phyloP scores from a whole-genome alignment of 2,329 filamentous ascomycete species.

The Colletotrichum sojae region DNA sequence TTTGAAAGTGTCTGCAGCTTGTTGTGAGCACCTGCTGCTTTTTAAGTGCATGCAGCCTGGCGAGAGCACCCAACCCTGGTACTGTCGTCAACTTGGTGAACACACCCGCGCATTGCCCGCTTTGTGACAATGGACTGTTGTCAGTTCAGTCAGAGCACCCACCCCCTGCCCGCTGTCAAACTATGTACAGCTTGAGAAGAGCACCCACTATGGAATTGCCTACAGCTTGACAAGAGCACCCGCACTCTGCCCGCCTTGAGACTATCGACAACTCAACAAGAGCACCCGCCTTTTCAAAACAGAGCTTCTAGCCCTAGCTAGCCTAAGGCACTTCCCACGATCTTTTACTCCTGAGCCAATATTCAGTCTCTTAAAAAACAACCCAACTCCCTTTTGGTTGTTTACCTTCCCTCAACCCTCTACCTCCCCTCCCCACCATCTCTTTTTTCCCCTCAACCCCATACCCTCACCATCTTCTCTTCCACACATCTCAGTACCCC shows the following conservation, averaged over 20 bases:
- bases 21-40: too few species aligned
- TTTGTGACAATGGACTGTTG: too few species aligned
- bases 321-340: slow-evolving; percentile 11
- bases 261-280: neutral
- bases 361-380: neutral
- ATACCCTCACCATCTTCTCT: slow-evolving; percentile 10
- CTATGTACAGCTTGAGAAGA: neutral
- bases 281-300: neutral
- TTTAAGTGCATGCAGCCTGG: too few species aligned
- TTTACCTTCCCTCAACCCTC: neutral
- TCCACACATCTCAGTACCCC: neutral
- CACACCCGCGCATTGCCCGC: too few species aligned
- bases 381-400: neutral
- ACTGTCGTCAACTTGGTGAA: too few species aligned
- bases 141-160: too few species aligned
- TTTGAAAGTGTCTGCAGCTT: too few species aligned
- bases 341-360: neutral
- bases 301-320: slow-evolving; percentile 16
- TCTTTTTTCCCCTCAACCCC: neutral
- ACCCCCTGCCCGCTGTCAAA: too few species aligned
- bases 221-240: neutral
- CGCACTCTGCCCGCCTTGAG: neutral
- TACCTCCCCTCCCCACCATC: neutral
- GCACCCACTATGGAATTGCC: neutral
- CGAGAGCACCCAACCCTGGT: too few species aligned